Evolutionary conservation across 202 grass and related monocot species (phyloP).

Genomic region (Elaeis oleifera): DNA sequence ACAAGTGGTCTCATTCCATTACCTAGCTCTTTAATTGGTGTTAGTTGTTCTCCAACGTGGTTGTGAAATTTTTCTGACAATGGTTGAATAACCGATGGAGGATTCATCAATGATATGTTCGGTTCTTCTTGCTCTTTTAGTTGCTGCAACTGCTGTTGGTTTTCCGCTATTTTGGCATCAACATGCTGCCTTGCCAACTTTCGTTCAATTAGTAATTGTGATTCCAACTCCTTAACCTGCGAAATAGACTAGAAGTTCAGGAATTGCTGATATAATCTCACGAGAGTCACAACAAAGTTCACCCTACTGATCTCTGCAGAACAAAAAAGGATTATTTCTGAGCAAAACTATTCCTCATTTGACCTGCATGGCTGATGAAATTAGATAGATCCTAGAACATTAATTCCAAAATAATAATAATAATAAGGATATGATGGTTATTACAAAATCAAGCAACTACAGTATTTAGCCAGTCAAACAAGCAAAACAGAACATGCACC

Average conservation of each 20-base stretch:
- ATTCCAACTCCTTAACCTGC: constrained; percentile 87
- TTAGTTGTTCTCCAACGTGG: constrained; percentile 20
- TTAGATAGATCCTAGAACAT: no score
- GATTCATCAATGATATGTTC: constrained; percentile 25
- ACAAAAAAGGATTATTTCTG: no score
- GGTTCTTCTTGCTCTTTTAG: constrained; percentile 34
- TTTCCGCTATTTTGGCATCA: constrained; percentile 82
- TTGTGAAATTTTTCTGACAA: constrained; percentile 49
- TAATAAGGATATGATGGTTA: no score
- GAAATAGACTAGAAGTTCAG: neutral
- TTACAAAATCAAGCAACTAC: no score
- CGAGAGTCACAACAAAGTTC: neutral
- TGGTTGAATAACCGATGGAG: neutral
- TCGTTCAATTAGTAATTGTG: constrained; percentile 77
- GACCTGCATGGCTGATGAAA: no score
- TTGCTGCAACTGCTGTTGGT: constrained; percentile 42
- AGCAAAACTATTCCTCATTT: no score
- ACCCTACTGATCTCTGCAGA: neutral
- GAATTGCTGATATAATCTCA: neutral
- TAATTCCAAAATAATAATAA: no score
- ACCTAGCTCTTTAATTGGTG: constrained; percentile 13
- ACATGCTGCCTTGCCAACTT: constrained; percentile 88
- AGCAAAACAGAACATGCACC: no score
- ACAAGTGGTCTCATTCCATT: constrained; percentile 33
- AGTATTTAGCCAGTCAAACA: no score